Evolutionary conservation across 2,329 filamentous ascomycete genomes (phyloP), one percentile per base, ranked within the genome.

Genomic region (Colletotrichum tanaceti): DNA sequence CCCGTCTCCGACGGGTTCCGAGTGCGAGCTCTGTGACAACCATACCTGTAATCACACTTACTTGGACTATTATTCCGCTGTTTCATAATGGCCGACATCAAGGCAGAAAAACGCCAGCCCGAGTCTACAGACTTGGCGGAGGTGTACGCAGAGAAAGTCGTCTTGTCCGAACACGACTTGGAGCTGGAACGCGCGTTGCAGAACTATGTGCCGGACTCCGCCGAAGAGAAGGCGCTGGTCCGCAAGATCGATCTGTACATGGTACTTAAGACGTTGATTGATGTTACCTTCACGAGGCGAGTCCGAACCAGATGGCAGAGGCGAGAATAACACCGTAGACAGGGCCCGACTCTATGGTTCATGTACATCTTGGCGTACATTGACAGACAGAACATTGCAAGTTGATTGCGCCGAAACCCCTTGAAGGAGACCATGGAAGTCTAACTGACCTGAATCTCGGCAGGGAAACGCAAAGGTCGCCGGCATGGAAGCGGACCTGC

Each of bases 381-480:
- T 20, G 75, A 77, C 47, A 57, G 64, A 41, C 60, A 71, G 28
- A 70, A 63, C 28, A 71, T 71, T 39, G 69, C 68, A 41, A 58
- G 64, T 65, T 41, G 24, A 44, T 65, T 41, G 47, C 39, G 60
- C 47, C 50, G n/a, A n/a, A 44, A 10, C 7, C 28, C 7, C 9
- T 7, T 32, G 1, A 7, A 32, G 7, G 28, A 10, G 13, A 13
- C 16, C 35, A 53, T 39, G 79, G 79, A 64, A 82, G 13, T 18
- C 58, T 83, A 55, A 66, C 3, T 28, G 20, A 20, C 20, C 4
- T 20, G 16, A 13, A 20, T 57, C 16, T n/a, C 47, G 10, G 10
- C 35, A 72, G 71, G 84, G 83, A 28, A 85, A 86, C 68, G 84
- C 84, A 20, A 85, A 82, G 72, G 79, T 84, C 55, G 83, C 82